These are phyloP conservation scores for Populus davidiana DNA, from an alignment of 345 rosid species.

Conservation along the genomic window DNA sequence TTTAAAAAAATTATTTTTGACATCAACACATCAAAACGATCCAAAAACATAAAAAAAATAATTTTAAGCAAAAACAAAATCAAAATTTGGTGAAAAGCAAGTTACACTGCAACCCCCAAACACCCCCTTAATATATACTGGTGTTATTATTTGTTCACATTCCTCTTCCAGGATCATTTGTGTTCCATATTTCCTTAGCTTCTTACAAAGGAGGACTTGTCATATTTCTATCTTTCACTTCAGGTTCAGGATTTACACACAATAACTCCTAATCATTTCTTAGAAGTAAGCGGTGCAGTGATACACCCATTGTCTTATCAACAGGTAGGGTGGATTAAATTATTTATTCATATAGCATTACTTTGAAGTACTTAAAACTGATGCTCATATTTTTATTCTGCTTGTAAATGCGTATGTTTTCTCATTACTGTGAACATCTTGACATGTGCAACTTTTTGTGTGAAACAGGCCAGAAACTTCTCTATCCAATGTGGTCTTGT, in stretches of 20 bases:
- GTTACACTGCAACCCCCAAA: too few relatives aligned
- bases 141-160: neutral
- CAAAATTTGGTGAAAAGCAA: too few relatives aligned
- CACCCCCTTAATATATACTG: too few relatives aligned
- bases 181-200: constrained; percentile 9
- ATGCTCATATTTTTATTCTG: neutral
- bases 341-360: neutral
- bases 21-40: too few relatives aligned
- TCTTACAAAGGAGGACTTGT: constrained; percentile 1
- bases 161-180: neutral
- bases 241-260: constrained; percentile 96
- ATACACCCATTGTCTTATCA: constrained; percentile 93
- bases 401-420: neutral
- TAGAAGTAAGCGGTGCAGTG: constrained; percentile 93
- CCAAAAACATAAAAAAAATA: too few relatives aligned
- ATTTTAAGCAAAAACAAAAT: too few relatives aligned
- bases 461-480: constrained; percentile 88
- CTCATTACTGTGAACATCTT: neutral
- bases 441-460: constrained; percentile 6
- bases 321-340: constrained; percentile 54
- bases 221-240: constrained; percentile 17
- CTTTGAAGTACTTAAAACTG: neutral
- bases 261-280: constrained; percentile 78
- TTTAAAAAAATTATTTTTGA: too few relatives aligned
- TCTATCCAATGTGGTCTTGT: constrained; percentile 84